A percentile compares a stretch with the other conserved stretches of the same genome.
These are phyloP conservation scores for Lactifluus echinatus DNA, from an alignment of 768 basidiomycete species.

Conservation along the genomic window DNA sequence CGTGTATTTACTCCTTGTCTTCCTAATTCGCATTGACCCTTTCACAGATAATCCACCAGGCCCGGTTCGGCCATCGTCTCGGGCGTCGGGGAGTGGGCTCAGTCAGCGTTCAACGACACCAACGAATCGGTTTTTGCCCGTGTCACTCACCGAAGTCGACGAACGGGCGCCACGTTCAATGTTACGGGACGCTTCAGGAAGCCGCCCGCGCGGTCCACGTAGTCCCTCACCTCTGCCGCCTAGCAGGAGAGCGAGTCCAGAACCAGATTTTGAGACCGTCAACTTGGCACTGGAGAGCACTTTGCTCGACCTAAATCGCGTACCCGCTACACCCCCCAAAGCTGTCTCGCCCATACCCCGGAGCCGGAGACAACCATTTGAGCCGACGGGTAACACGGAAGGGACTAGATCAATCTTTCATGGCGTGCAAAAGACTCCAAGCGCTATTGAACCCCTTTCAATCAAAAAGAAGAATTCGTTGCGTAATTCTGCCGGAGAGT, in stretches of 20 bases:
- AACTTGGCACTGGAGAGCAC: slow-evolving; percentile 37
- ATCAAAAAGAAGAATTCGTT: slow-evolving; percentile 80
- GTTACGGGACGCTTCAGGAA: slow-evolving; percentile 44
- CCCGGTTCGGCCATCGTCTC: slow-evolving; percentile 46
- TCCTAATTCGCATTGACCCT: slow-evolving; percentile 1
- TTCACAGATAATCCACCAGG: slow-evolving; percentile 51
- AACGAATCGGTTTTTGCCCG: slow-evolving; percentile 32
- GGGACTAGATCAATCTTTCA: slow-evolving; percentile 35
- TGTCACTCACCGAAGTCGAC: slow-evolving; percentile 33
- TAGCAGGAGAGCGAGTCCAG: slow-evolving; percentile 31
- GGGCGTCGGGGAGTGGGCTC: slow-evolving; percentile 37
- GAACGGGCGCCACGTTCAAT: slow-evolving; percentile 34
- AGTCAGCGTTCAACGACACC: slow-evolving; percentile 41
- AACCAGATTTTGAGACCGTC: slow-evolving; percentile 36
- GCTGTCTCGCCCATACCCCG: slow-evolving; percentile 50
- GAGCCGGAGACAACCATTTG: slow-evolving; percentile 63
- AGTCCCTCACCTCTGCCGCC: slow-evolving; percentile 62
- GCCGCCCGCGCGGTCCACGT: slow-evolving; percentile 65
- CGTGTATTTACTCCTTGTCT: slow-evolving; percentile 19
- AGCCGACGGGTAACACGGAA: slow-evolving; percentile 44
- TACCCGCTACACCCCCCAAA: slow-evolving; percentile 24
- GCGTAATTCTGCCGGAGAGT: slow-evolving; percentile 35
- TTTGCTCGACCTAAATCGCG: slow-evolving; percentile 25
- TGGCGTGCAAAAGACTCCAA: slow-evolving; percentile 29
- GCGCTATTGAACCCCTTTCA: slow-evolving; percentile 62